These are phyloP conservation scores for Neurospora discreta DNA, from an alignment of 495 filamentous ascomycete genomes.

Conservation along the genomic window DNA sequence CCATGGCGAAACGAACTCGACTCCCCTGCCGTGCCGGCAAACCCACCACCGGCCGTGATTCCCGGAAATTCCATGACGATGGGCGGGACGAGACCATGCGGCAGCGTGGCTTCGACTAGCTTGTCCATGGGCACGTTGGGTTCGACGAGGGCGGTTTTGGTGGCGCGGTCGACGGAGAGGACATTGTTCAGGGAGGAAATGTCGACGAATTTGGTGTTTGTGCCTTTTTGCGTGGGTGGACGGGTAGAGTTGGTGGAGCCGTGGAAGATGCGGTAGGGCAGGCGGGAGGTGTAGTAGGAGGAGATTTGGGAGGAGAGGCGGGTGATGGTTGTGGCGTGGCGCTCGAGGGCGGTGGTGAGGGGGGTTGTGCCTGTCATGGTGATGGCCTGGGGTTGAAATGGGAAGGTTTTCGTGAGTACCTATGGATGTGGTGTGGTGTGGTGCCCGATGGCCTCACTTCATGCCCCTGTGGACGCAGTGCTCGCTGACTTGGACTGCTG, in stretches of 20 bases:
- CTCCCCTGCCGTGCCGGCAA: constrained; percentile 50
- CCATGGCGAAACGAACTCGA: constrained; percentile 42
- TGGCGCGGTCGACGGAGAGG: constrained; percentile 26
- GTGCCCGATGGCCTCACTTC: too few species aligned
- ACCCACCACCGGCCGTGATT: constrained; percentile 54
- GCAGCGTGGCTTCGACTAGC: constrained; percentile 41
- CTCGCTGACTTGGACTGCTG: too few species aligned
- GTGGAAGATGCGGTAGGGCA: constrained; percentile 63
- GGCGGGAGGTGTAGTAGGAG: neutral
- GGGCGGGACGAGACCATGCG: constrained; percentile 42
- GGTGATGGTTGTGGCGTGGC: constrained; percentile 16
- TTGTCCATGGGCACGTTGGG: constrained; percentile 58
- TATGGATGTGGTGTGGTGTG: too few species aligned
- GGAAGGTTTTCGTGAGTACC: too few species aligned
- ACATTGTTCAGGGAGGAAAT: constrained; percentile 28
- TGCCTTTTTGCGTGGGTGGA: constrained; percentile 35
- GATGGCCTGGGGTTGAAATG: too few species aligned
- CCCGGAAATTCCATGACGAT: constrained; percentile 54
- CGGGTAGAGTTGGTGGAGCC: constrained; percentile 66
- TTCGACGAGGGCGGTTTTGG: constrained; percentile 42
- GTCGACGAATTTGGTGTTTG: constrained; percentile 23
- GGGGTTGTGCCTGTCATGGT: constrained; percentile 17
- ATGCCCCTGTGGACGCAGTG: too few species aligned
- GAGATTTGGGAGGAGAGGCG: neutral
- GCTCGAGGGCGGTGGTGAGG: constrained; percentile 46